These are phyloP conservation scores for Rachicladosporium sp. DNA, from an alignment of 2,329 filamentous ascomycete species.

Conservation along the genomic window DNA sequence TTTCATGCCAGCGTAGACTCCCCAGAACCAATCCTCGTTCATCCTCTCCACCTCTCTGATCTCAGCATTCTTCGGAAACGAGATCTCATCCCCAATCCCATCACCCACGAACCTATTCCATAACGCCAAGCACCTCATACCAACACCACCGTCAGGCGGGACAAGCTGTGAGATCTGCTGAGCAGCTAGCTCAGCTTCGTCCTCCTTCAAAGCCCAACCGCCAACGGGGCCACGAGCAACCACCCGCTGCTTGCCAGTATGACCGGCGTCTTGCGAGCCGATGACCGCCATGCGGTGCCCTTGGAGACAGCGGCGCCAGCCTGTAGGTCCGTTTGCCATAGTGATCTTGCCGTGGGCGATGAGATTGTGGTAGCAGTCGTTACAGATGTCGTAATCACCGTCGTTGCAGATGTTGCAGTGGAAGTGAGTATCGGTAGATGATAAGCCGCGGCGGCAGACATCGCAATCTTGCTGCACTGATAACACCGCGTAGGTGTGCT, in stretches of 20 bases:
- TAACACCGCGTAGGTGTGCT: conserved; percentile 37
- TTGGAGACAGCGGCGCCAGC: conserved; percentile 71
- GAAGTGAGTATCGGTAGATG: conserved; percentile 55
- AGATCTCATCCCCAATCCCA: conserved; percentile 57
- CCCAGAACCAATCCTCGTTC: conserved; percentile 84
- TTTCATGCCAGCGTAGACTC: conserved; percentile 67
- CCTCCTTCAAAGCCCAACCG: conserved; percentile 53
- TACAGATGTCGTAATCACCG: conserved; percentile 80
- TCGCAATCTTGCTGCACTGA: conserved; percentile 68
- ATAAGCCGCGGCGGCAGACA: conserved; percentile 61
- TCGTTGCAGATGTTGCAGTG: conserved; percentile 68
- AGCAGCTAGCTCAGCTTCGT: conserved; percentile 1
- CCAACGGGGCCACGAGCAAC: conserved; percentile 66
- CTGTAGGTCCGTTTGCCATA: conserved; percentile 60
- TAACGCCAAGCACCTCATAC: conserved; percentile 48
- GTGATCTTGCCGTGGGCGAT: conserved; percentile 53
- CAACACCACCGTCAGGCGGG: conserved; percentile 61
- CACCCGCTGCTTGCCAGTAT: conserved; percentile 54
- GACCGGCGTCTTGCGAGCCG: conserved; percentile 54
- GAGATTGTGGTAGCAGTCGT: conserved; percentile 60
- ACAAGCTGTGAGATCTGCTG: background rate
- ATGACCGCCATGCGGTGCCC: conserved; percentile 78
- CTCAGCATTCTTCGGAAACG: conserved; percentile 74
- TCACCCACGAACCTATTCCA: conserved; percentile 70
- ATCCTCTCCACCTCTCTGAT: conserved; percentile 74